Base-by-base conservation (phyloP, 208 protist genomes). In the Novymonas esmeraldas region DNA sequence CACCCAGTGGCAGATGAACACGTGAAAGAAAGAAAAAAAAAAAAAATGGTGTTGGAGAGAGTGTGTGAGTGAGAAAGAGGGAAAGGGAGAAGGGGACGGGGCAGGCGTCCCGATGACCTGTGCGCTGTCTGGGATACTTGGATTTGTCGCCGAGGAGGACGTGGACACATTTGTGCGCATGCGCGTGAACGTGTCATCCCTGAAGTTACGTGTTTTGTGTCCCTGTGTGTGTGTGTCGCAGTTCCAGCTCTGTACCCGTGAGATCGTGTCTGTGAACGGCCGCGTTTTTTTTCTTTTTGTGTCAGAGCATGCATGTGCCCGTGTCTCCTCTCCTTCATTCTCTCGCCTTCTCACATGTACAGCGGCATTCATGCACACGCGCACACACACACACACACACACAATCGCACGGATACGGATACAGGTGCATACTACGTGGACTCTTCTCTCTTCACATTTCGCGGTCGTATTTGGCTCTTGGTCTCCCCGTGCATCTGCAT, bases 251-350 rank as follows among this genome's bases (percentile, higher is more conserved):
- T 54, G 6, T 28, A 20, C 26, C 28, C 2, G 18, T 14, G n/a
- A 33, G 5, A 16, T 54, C 11, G 20, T 33, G 48, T 31, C 24
- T 10, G 16, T 54, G 48, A 7, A 31, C n/a, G n/a, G n/a, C n/a
- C n/a, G n/a, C n/a, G n/a, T 54, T 31, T 10, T 54, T 31, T 54
- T 54, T 54, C 28, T 28, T 54, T 28, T 54, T 54, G 2, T 54
- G 16, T 33, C 10, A 20, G 14, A 3, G 5, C 3, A 31, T 41
- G 18, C 48, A 33, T 54, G 22, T 48, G 18, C 22, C 22, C 22
- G 6, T 48, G 13, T 48, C 44, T 11, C 44, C 44, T 4, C 6
- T 16, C 6, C 44, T 48, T n/a, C 16, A 4, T 9, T 48, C 16
- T 48, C 10, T 20, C 6, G n/a, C n/a, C n/a, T n/a, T n/a, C n/a